A percentile compares a stretch with the other conserved stretches of the same genome.
phyloP scores from a whole-genome alignment of 768 basidiomycete species.

The Floccularia luteovirens region DNA sequence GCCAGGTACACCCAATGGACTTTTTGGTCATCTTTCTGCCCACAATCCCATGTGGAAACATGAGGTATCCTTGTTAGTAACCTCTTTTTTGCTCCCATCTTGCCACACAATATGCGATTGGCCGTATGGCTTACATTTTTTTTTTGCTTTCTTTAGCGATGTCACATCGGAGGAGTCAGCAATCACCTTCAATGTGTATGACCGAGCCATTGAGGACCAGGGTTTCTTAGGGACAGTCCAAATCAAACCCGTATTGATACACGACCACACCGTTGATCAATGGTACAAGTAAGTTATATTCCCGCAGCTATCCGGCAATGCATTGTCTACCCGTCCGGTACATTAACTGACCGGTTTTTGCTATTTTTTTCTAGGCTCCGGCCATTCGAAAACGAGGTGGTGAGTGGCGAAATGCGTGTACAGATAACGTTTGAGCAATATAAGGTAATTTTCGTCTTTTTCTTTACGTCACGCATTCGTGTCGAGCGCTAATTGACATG shows the following conservation, averaged over 20 bases:
- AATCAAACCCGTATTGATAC: conserved; percentile 84
- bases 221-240: conserved; percentile 88
- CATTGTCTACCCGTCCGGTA: conserved; percentile 7
- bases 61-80: conserved; percentile 93
- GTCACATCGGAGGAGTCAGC: conserved; percentile 83
- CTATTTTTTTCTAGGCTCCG: conserved; percentile 43
- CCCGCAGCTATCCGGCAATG: conserved; percentile 8
- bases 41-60: conserved; percentile 99
- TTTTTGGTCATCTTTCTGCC: conserved; percentile 62
- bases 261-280: conserved; percentile 92
- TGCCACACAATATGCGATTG: too few relatives aligned
- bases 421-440: conserved; percentile 91
- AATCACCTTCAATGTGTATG: conserved; percentile 88
- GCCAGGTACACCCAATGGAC: conserved; percentile 26
- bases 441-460: conserved; percentile 46
- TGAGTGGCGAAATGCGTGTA: conserved; percentile 90
- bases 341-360: conserved; percentile 2
- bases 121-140: conserved; percentile 9
- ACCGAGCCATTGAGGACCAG: conserved; percentile 74
- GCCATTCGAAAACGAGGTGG: conserved; percentile 71
- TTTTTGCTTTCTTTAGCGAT: conserved; percentile 53
- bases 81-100: conserved; percentile 4
- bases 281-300: conserved; percentile 81
- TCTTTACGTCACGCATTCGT: conserved; percentile 5
- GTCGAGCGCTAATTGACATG: conserved; percentile 6